Conservation (phyloP, 2,329 filamentous ascomycete species). For the Blumeriella jaapii region DNA sequence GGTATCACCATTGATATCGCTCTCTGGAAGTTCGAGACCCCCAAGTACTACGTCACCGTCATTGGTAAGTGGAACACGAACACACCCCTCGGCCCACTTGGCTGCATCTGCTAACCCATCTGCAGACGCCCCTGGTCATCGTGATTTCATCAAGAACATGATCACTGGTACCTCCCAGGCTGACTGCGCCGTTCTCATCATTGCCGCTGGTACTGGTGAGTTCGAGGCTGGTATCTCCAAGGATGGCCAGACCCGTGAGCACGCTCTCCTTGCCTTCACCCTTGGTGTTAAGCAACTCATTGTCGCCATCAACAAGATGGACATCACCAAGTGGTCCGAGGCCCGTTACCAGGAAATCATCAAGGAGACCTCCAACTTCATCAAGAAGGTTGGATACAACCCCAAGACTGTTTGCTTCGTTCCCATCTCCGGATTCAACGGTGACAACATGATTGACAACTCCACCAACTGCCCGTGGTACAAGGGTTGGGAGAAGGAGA, state of each 20-base stretch:
- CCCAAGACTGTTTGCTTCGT: constrained; percentile 98
- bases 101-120: constrained; percentile 7
- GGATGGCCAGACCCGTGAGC: constrained; percentile 99
- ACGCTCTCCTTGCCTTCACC: constrained; percentile 99
- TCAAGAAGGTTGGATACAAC: constrained; percentile 99
- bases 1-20: constrained; percentile 99
- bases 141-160: constrained; percentile 99
- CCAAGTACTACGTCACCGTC: constrained; percentile 96
- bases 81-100: not conserved
- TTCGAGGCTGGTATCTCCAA: constrained; percentile 99
- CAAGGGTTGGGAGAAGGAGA: constrained; percentile 99
- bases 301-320: constrained; percentile 99
- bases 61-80: constrained; percentile 73
- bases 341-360: constrained; percentile 96
- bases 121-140: constrained; percentile 89
- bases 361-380: constrained; percentile 99
- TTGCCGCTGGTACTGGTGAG: constrained; percentile 99
- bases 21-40: constrained; percentile 99
- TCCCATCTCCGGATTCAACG: constrained; percentile 99
- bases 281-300: constrained; percentile 99
- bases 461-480: constrained; percentile 98
- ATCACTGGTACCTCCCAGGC: constrained; percentile 99
- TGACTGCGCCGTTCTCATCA: constrained; percentile 99
- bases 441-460: constrained; percentile 95
- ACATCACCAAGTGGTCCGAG: constrained; percentile 98